Base-by-base conservation (phyloP, 805 yeast genomes). In the Yamadazyma laniorum region DNA sequence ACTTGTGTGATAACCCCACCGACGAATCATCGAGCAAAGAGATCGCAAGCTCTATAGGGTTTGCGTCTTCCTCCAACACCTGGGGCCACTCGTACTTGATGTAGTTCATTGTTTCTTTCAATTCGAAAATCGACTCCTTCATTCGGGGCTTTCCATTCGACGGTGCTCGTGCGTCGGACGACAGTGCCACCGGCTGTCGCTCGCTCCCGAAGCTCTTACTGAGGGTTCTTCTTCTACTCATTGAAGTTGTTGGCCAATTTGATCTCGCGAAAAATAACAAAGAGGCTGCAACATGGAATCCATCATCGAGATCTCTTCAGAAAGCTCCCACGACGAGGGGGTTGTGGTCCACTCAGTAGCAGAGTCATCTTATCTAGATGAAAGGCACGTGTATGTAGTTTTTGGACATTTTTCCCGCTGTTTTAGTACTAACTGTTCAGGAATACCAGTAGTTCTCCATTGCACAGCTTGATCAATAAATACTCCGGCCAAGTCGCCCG, bases 11-110 rank as follows among this genome's bases (percentile, higher is more conserved):
- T 51, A 86, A 63, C 0, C 98, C 98, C n/a, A 89, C 93, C 0
- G 95, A 85, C 2, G 95, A 80, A 50, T 81, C 82, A 59, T 91
- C 97, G 51, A 89, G 66, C 40, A 93, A 67, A 1, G 90, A 80
- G 27, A 91, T 67, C 0, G 96, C 96, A 36, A 82, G 67, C 50
- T 88, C 96, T 32, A 93, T 71, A 6, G 42, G 42, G 18, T 27
- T 40, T 16, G 52, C 78, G 34, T 77, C 72, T 12, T 54, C 59
- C 15, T 52, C 54, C 9, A 67, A 46, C n/a, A 55, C 40, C 36
- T 65, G 70, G 4, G 72, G 70, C 74, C 74, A 69, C 39, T 69
- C 74, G 44, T 66, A 67, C 35, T 57, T 55, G 19, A 67, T 48
- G n/a, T 59, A 58, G 40, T 63, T 63, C 43, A 58, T 55, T 6